A percentile compares a stretch with the other conserved stretches of the same genome.
Evolutionary conservation across 1,284 basidiomycete species (phyloP).

Genomic region (Porogramme epimiltina): DNA sequence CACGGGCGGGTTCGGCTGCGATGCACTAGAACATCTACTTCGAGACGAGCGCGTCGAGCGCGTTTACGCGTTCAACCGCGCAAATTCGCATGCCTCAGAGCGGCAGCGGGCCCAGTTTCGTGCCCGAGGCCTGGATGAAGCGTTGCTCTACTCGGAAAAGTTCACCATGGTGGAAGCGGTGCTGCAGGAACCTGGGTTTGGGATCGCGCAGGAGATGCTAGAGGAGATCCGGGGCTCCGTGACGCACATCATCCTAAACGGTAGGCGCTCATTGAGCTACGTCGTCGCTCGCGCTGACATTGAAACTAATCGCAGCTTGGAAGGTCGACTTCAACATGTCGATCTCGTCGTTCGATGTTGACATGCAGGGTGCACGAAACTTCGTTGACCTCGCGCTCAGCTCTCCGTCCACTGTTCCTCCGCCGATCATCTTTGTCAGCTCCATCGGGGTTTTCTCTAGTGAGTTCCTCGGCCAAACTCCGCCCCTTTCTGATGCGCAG

Average conservation of each 20-base stretch:
- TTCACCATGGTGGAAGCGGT: constrained; percentile 39
- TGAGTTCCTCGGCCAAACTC: constrained; percentile 1
- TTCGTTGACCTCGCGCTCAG: constrained; percentile 30
- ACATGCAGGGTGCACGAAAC: constrained; percentile 22
- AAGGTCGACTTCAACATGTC: constrained; percentile 39
- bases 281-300: too few relatives aligned
- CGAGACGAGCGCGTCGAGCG: constrained; percentile 11
- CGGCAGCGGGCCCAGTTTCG: constrained; percentile 31
- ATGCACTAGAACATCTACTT: constrained; percentile 25
- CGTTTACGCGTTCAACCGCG: constrained; percentile 29
- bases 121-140: constrained; percentile 33
- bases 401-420: constrained; percentile 22
- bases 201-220: constrained; percentile 28
- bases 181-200: constrained; percentile 29
- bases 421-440: constrained; percentile 34
- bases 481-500: too few relatives aligned
- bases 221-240: constrained; percentile 24
- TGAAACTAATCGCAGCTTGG: constrained; percentile 34
- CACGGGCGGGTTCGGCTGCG: constrained; percentile 29
- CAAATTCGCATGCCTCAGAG: constrained; percentile 10
- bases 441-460: constrained; percentile 33
- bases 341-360: constrained; percentile 23
- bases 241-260: constrained; percentile 34
- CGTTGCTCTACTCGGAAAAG: constrained; percentile 29
- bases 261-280: constrained; percentile 26